These are phyloP conservation scores for Juglanconis sp. DNA, from an alignment of 2,329 filamentous ascomycete species.

Conservation along the genomic window DNA sequence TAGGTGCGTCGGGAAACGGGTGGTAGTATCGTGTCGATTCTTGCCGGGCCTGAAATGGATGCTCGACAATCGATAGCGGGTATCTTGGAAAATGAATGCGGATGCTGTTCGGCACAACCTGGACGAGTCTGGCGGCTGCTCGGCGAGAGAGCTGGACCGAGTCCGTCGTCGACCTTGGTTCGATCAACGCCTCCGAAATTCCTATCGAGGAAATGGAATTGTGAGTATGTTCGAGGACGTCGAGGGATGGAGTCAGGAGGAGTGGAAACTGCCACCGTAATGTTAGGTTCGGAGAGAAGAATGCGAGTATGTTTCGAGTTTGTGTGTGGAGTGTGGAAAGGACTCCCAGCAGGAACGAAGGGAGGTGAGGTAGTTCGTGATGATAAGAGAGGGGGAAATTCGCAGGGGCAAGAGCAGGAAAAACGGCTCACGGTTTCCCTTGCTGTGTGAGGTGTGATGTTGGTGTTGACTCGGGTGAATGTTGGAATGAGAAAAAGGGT, in stretches of 20 bases:
- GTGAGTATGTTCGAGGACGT: background rate
- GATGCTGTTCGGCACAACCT: background rate
- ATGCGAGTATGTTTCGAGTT: background rate
- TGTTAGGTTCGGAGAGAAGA: constrained; percentile 5
- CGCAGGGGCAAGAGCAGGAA: background rate
- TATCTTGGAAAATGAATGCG: constrained; percentile 13
- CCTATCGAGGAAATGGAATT: background rate
- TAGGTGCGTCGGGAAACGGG: background rate
- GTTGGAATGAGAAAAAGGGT: background rate
- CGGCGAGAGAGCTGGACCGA: background rate
- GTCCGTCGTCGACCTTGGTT: background rate
- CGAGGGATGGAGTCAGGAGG: background rate
- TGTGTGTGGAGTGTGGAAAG: background rate
- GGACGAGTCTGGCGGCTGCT: background rate
- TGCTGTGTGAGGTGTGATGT: background rate
- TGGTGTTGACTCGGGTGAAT: background rate
- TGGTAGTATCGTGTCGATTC: background rate
- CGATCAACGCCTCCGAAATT: background rate
- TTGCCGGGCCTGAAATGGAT: constrained; percentile 1
- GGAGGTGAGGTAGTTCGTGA: background rate
- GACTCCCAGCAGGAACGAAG: background rate
- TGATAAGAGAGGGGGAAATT: constrained; percentile 5
- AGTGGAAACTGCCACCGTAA: constrained; percentile 1
- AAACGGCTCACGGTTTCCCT: background rate
- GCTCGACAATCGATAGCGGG: constrained; percentile 16